These are phyloP conservation scores for Carex sylvatica DNA, from an alignment of 202 grass and related monocot species.

Conservation along the genomic window DNA sequence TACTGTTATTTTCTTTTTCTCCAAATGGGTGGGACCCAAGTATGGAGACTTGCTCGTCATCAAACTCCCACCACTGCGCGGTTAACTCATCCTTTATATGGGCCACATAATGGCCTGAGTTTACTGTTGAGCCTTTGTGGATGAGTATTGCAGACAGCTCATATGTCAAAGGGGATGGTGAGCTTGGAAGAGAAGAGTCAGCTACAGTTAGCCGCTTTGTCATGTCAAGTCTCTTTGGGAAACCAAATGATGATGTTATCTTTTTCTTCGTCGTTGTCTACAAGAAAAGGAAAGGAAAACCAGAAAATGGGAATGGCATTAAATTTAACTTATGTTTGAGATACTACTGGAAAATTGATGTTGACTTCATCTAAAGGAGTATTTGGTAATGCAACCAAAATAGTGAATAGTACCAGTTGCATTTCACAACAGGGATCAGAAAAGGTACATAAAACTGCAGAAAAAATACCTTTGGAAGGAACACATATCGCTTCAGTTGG, in stretches of 20 bases:
- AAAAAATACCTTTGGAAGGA: conserved; percentile 77
- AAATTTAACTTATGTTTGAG: not conserved
- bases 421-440: not conserved
- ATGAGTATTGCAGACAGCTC: conserved; percentile 87
- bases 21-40: conserved; percentile 89
- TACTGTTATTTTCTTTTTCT: conserved; percentile 49
- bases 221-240: conserved; percentile 69
- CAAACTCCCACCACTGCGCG: conserved; percentile 96
- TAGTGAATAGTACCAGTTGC: conserved; percentile 12
- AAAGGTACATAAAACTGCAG: conserved; percentile 15
- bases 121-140: conserved; percentile 91
- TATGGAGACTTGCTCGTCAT: conserved; percentile 93
- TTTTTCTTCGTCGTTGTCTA: conserved; percentile 99
- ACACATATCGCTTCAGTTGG: conserved; percentile 90
- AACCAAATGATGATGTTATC: conserved; percentile 92
- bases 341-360: not conserved
- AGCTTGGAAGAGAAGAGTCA: conserved; percentile 26
- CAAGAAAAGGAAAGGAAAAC: conserved; percentile 10
- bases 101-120: conserved; percentile 96
- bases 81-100: conserved; percentile 95
- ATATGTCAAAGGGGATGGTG: conserved; percentile 56
- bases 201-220: conserved; percentile 43
- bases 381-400: not conserved
- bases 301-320: conserved; percentile 7
- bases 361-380: not conserved